These are phyloP conservation scores for Peronospora farinosa DNA, from an alignment of 352 stramenopile genomes.

Conservation along the genomic window DNA sequence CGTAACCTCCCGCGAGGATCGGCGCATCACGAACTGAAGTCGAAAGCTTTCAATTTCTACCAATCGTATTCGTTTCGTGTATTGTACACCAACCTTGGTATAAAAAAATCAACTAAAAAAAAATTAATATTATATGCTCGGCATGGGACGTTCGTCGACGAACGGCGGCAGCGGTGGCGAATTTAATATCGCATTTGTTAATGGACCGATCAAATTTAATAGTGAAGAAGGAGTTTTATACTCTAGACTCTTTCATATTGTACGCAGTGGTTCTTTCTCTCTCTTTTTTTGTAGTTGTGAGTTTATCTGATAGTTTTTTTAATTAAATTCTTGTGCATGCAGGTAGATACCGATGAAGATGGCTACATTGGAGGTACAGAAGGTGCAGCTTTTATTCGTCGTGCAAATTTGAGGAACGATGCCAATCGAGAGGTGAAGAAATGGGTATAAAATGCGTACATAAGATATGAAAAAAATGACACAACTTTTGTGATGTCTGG, in stretches of 20 bases:
- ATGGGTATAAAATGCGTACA: neutral
- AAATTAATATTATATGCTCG: slow-evolving; percentile 5
- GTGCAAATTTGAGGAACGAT: slow-evolving; percentile 72
- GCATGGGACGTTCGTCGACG: slow-evolving; percentile 24
- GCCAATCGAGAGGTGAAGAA: slow-evolving; percentile 71
- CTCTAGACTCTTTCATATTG: slow-evolving; percentile 77
- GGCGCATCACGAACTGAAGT: slow-evolving; percentile 14
- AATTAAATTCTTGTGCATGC: neutral
- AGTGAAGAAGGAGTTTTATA: slow-evolving; percentile 79
- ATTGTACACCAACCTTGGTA: neutral
- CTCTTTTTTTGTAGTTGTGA: neutral
- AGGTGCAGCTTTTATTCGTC: slow-evolving; percentile 75
- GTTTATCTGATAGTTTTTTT: neutral
- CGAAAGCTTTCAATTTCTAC: neutral
- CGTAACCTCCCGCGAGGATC: slow-evolving; percentile 17
- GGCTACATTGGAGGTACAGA: slow-evolving; percentile 68
- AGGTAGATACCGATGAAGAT: slow-evolving; percentile 78
- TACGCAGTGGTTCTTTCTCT: slow-evolving; percentile 17
- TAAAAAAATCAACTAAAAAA: slow-evolving; percentile 9
- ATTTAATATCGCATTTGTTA: slow-evolving; percentile 76
- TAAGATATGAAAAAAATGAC: neutral
- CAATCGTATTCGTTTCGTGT: slow-evolving; percentile 5
- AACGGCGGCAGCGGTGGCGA: slow-evolving; percentile 35
- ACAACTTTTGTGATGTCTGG: neutral
- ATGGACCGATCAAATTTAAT: slow-evolving; percentile 81